phyloP scores from a whole-genome alignment of 768 basidiomycete species.

The Gloeophyllum trabeum region DNA sequence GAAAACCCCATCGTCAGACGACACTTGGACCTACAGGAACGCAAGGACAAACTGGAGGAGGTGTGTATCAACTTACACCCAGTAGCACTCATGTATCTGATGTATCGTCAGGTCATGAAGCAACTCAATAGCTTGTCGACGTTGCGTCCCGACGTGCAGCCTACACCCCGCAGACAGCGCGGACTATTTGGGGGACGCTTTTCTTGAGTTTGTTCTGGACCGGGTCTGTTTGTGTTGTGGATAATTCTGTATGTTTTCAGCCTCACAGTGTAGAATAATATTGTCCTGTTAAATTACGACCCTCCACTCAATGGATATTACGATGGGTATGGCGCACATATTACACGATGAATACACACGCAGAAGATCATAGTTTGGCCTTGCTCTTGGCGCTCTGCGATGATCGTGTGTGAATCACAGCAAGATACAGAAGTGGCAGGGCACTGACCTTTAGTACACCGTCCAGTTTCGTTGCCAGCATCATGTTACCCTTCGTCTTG shows the following conservation, averaged over 20 bases:
- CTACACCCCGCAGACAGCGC: conserved; percentile 59
- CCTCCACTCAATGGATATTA: not conserved
- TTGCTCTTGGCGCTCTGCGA: conserved; percentile 23
- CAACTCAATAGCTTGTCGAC: conserved; percentile 88
- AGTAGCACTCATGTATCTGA: conserved; percentile 4
- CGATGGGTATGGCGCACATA: not conserved
- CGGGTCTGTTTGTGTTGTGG: not conserved
- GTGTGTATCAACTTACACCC: conserved; percentile 23
- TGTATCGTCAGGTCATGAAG: conserved; percentile 70
- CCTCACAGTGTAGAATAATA: not conserved
- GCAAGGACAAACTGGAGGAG: conserved; percentile 97
- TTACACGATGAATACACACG: not conserved
- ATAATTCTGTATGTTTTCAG: too few relatives aligned
- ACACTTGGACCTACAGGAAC: conserved; percentile 90
- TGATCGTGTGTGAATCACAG: not conserved
- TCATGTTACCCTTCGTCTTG: conserved; percentile 87
- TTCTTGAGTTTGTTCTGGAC: conserved; percentile 21
- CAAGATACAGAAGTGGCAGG: not conserved
- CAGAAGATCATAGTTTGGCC: conserved; percentile 24
- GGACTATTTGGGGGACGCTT: conserved; percentile 76
- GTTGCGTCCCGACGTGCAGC: conserved; percentile 72
- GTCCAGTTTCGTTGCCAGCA: conserved; percentile 89
- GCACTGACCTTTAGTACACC: conserved; percentile 62
- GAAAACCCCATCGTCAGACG: conserved; percentile 86
- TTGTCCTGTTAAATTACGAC: conserved; percentile 3